Evolutionary conservation across 2,329 filamentous ascomycete species (phyloP), one percentile per base, ranked within the genome.

Genomic region (Teratosphaeriaceae sp.): DNA sequence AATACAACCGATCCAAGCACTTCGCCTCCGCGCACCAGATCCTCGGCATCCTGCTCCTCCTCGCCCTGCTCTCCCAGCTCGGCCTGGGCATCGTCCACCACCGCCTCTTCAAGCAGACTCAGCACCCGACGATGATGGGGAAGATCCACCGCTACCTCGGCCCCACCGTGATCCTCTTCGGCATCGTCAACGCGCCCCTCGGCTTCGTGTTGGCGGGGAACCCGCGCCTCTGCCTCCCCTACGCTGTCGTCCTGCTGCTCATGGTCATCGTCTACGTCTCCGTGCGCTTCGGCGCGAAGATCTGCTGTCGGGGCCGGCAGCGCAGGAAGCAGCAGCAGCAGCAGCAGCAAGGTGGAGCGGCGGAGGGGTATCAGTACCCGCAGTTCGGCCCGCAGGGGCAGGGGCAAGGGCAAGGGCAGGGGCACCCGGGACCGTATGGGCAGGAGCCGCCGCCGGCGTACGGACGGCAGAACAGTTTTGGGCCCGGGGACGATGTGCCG

Each of bases 141-240:
- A 71, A 65, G n/a, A 63, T 75, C 15, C 79, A 82, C 59, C 59
- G 73, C 13, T 79, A 76, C 72, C 61, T 78, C 2, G 79, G 79
- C 2, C 71, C 77, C 15, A 29, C 71, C 3, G 65, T 76, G 24
- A 67, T 82, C 19, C 55, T 70, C 12, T 49, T 78, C 3, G 78
- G 76, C 37, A 63, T 76, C 9, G 53, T 73, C 43, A 80, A 81
- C 48, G 74, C 67, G 19, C 76, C 78, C 50, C 59, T 79, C 7
- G 79, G 79, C 16, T 80, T 81, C 58, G 67, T 67, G 0, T 71
- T 80, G 38, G 76, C 77, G 3, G 62, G 71, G 11, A 73, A 53
- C 65, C n/a, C 60, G 58, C 48, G 70, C 67, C 52, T 64, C 72
- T 24, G 67, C 78, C n/a, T 45, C 8, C 65, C 70, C 7, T 70